Evolutionary conservation across 2,329 filamentous ascomycete species (phyloP), one percentile per base, ranked within the genome.

Genomic region (Fusarium vanettenii): DNA sequence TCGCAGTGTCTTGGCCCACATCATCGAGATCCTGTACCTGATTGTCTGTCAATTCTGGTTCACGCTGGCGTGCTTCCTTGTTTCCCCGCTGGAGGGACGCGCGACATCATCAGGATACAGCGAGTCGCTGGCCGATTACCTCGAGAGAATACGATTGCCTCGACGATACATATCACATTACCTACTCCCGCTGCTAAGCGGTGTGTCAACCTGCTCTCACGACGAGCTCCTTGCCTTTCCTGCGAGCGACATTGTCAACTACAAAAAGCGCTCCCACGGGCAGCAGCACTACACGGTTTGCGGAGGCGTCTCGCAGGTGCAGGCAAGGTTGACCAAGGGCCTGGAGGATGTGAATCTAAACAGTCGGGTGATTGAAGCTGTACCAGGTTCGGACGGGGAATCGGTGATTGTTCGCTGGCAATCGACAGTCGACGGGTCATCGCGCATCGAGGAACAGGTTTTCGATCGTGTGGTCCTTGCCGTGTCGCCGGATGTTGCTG

Each of bases 391-490:
- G 6, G 66, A 75, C 33, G 61, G 60, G 63, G 70, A 61, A 3
- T 69, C 67, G 1, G 79, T 85, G 6, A 73, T 70, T 11, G 68
- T 87, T 7, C 73, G 75, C 2, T 87, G 85, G 85, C 74, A 77
- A 74, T 70, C 75, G 9, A 69, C 48, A 1, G 16, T 50, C 6
- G 73, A 76, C 14, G 66, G 50, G 9, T 70, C 64, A 1, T 69
- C 59, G 6, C 16, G 66, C 18, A 14, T 74, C 22, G 33, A 37
- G n/a, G 75, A 82, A 27, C 82, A 86, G 20, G 62, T 74, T 0
- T 90, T 90, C 62, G 88, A 90, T 62, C 83, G 82, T 3, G 87
- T 89, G 1, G 80, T 91, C 27, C 80, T 91, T 1, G 88, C 88
- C 0, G 87, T 91, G 2, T 86, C 89, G 0, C 89, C 89, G 1